Evolutionary conservation across 306 rosid genomes (phyloP), one percentile per base, ranked within the genome.

Genomic region (Sicyos edulis): DNA sequence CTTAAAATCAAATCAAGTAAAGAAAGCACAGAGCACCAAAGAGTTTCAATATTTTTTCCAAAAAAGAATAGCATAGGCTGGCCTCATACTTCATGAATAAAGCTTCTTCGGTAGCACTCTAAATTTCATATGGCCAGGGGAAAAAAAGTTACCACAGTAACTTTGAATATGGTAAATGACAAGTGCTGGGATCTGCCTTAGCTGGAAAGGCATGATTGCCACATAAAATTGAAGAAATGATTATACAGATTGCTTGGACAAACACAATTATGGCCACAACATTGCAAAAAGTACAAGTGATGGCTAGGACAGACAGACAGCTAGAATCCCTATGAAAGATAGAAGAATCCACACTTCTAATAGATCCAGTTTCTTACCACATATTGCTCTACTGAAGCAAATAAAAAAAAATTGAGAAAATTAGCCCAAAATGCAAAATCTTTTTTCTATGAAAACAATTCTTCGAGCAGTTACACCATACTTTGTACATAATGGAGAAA

Each of bases 401-500:
- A 37, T n/a, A 12, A 44, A 65, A 20, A 20, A n/a, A 26, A 26
- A 26, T 26, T 65, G 16, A 44, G 37, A 20, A 64, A 65, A 26
- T 20, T 10, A 42, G 17, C 29, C 42, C 69, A 44, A 22, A 17
- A 20, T 4, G 49, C 40, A 40, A 50, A 8, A 0, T 5, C n/a
- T 40, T 42, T 40, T 42, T 17, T 11, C 70, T 6, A 60, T 29
- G 66, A 60, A 29, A 60, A 16, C 9, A 37, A 7, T 60, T 15
- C 44, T 60, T 64, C 53, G 10, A 64, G 26, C 29, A n/a, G 53
- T 17, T 10, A 17, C 7, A 4, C 17, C 17, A 19, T 64, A n/a
- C 70, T 64, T 42, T n/a, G 42, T 45, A n/a, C 29, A 26, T 26
- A 26, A 64, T 64, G 70, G 70, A 17, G 52, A 64, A 64, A 14